Evolutionary conservation across 768 basidiomycete species (phyloP).

Genomic region (Rhizopogon salebrosus): DNA sequence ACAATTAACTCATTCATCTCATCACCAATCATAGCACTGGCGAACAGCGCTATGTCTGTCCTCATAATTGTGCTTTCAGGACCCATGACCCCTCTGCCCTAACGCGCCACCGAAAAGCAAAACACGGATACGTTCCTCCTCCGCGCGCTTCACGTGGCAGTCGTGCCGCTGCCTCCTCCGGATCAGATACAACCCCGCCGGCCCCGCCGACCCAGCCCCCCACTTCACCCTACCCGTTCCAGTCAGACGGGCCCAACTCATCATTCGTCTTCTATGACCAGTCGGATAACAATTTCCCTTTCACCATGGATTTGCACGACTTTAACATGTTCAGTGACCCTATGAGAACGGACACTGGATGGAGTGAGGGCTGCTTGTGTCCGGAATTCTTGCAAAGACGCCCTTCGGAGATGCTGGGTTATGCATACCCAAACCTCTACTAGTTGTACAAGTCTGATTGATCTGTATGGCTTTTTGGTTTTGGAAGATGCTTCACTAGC

Average conservation of each 20-base stretch:
- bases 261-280: not conserved
- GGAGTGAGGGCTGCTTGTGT: not conserved
- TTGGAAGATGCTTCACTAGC: not conserved
- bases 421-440: not conserved
- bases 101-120: slow-evolving; percentile 18
- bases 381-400: not conserved
- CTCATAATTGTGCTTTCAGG: slow-evolving; percentile 12
- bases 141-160: not conserved
- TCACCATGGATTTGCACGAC: not conserved
- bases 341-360: not conserved
- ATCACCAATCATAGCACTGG: slow-evolving; percentile 14
- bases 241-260: not conserved
- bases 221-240: not conserved
- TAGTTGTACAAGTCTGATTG: not conserved
- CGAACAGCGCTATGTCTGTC: slow-evolving; percentile 7
- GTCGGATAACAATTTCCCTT: not conserved
- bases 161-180: not conserved
- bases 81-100: slow-evolving; percentile 23
- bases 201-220: not conserved
- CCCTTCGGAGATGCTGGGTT: not conserved
- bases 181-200: not conserved
- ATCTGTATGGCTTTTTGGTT: not conserved
- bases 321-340: not conserved
- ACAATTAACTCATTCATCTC: no score
- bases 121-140: slow-evolving; percentile 18